phyloP scores from a whole-genome alignment of 2,329 filamentous ascomycete species.

The Aspergillus oerlinghausenensis region DNA sequence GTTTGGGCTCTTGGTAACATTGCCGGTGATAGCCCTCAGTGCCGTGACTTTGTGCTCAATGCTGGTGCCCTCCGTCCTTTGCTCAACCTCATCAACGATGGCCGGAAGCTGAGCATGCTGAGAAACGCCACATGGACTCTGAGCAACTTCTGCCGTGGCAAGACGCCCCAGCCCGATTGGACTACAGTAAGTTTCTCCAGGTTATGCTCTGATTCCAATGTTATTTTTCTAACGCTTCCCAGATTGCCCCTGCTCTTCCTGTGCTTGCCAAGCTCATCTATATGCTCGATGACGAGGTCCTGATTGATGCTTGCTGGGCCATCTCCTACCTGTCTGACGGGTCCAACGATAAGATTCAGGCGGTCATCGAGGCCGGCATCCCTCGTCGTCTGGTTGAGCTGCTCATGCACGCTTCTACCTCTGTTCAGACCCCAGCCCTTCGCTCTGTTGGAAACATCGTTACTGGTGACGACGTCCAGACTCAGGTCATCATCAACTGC shows the following conservation, averaged over 20 bases:
- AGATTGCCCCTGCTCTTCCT: constrained; percentile 92
- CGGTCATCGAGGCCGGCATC: constrained; percentile 96
- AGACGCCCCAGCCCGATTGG: constrained; percentile 98
- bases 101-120: constrained; percentile 98
- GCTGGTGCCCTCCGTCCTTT: constrained; percentile 88
- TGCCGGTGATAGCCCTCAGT: constrained; percentile 94
- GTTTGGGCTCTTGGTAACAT: constrained; percentile 99
- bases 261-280: constrained; percentile 97
- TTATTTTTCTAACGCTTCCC: constrained; percentile 20
- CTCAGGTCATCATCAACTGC: constrained; percentile 98
- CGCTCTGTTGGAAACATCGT: constrained; percentile 98
- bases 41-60: constrained; percentile 91
- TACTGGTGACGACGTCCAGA: constrained; percentile 96
- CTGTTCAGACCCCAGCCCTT: constrained; percentile 93
- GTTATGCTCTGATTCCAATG: not conserved
- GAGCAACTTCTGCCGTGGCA: constrained; percentile 99
- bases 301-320: constrained; percentile 99
- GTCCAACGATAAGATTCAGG: constrained; percentile 98
- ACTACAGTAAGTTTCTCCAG: constrained; percentile 64
- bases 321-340: constrained; percentile 98
- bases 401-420: constrained; percentile 96
- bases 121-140: constrained; percentile 98
- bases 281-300: constrained; percentile 93
- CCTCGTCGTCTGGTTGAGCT: constrained; percentile 94
- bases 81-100: constrained; percentile 85